phyloP scores from a whole-genome alignment of 2,329 filamentous ascomycete genomes.

The Pseudogymnoascus sp. region DNA sequence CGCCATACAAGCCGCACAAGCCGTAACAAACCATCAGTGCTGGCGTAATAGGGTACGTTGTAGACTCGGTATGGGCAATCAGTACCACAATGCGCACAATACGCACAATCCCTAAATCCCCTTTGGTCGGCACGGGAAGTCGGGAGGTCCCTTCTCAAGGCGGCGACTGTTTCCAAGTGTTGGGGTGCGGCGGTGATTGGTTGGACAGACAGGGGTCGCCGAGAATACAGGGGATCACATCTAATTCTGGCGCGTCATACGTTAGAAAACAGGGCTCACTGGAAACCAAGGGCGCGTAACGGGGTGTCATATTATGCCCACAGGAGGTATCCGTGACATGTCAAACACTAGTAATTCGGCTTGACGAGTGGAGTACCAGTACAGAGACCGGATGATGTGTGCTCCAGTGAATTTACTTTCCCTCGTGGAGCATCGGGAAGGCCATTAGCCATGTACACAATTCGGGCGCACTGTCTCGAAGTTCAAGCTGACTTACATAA shows the following conservation, averaged over 20 bases:
- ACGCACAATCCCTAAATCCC: not conserved
- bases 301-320: conserved; percentile 7
- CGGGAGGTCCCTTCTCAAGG: conserved; percentile 6
- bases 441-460: not conserved
- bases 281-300: conserved; percentile 10
- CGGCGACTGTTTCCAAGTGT: conserved; percentile 8
- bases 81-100: not conserved
- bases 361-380: not conserved
- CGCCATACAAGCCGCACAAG: not conserved
- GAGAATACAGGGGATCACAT: not conserved
- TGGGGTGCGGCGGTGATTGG: not conserved
- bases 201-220: not conserved
- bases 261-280: conserved; percentile 9
- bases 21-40: not conserved
- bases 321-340: not conserved
- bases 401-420: not conserved
- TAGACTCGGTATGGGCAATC: not conserved
- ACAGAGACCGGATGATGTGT: conserved; percentile 1
- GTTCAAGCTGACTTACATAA: not conserved
- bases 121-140: not conserved
- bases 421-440: not conserved
- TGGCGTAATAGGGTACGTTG: not conserved
- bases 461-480: not conserved
- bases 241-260: conserved; percentile 10
- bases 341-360: not conserved